These are phyloP conservation scores for Gaeumannomyces sp. DNA, from an alignment of 2,329 filamentous ascomycete genomes.

Conservation along the genomic window DNA sequence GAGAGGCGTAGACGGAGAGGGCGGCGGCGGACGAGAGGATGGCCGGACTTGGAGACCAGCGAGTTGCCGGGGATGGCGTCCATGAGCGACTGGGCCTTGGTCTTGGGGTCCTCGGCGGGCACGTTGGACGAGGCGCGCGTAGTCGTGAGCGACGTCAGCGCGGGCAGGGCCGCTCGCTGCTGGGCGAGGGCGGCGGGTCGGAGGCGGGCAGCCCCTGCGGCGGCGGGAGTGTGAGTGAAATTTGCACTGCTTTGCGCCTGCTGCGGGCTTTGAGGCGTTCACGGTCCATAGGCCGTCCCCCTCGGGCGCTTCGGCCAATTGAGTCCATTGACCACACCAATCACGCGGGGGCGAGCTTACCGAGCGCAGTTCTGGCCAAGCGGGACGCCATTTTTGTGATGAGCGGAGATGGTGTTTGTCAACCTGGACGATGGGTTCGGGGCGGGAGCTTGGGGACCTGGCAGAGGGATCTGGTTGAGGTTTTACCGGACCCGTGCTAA, in stretches of 20 bases:
- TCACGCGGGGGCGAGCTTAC: conserved; percentile 51
- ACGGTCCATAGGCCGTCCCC: background rate
- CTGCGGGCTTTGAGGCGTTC: background rate
- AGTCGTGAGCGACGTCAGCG: conserved; percentile 62
- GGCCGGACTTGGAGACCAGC: conserved; percentile 89
- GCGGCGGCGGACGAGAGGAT: conserved; percentile 91
- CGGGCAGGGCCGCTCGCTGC: conserved; percentile 54
- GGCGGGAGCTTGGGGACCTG: conserved; percentile 21
- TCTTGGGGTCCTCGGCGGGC: conserved; percentile 83
- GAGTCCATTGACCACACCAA: conserved; percentile 10
- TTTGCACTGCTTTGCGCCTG: conserved; percentile 1
- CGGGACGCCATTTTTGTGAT: conserved; percentile 89
- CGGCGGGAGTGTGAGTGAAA: conserved; percentile 11
- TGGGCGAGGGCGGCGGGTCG: conserved; percentile 71
- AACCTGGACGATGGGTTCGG: conserved; percentile 33
- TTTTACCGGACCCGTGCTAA: conserved; percentile 38
- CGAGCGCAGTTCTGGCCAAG: conserved; percentile 89
- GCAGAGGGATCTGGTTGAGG: conserved; percentile 26
- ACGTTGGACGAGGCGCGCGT: conserved; percentile 69
- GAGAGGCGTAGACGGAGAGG: conserved; percentile 91
- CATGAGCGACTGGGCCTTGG: conserved; percentile 93
- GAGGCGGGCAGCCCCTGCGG: conserved; percentile 79
- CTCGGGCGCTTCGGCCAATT: conserved; percentile 23
- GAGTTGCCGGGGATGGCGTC: conserved; percentile 89
- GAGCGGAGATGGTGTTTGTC: conserved; percentile 41